Evolutionary conservation across 139 green algal species (phyloP).

Genomic region (Zygnema cylindricum): DNA sequence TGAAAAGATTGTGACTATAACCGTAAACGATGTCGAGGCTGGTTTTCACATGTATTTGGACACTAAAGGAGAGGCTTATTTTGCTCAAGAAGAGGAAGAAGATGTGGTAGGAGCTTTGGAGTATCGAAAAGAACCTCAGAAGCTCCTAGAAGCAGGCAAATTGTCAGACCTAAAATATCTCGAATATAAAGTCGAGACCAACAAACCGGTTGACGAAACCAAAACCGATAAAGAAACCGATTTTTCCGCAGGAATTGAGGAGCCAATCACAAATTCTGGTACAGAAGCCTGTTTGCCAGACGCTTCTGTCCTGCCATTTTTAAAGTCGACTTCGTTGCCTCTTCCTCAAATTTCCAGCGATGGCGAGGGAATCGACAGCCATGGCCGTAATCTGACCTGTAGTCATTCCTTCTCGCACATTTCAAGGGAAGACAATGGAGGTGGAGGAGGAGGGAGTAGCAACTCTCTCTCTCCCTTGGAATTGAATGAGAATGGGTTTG

Average conservation of each 20-base stretch:
- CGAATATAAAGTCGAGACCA: background rate
- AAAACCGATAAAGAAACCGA: background rate
- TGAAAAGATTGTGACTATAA: slow-evolving; percentile 76
- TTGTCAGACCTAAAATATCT: background rate
- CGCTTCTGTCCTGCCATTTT: background rate
- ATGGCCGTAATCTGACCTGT: too few species aligned
- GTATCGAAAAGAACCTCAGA: background rate
- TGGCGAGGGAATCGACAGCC: background rate
- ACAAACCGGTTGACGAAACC: background rate
- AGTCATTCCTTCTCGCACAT: background rate
- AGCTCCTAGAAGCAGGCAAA: background rate
- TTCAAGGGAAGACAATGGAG: background rate
- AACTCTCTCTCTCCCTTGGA: background rate
- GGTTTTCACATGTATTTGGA: slow-evolving; percentile 55
- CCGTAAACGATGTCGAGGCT: slow-evolving; percentile 72
- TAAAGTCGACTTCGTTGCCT: background rate
- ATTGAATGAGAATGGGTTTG: background rate
- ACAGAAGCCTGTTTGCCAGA: background rate
- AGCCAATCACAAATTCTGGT: background rate
- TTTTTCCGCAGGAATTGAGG: background rate
- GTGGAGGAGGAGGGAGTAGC: background rate
- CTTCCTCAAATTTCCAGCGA: background rate
- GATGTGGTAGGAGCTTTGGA: background rate
- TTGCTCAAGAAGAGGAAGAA: slow-evolving; percentile 12
- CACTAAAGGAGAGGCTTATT: slow-evolving; percentile 51